Conservation (phyloP, 805 yeast genomes). For the Ogataea thermomethanolica region DNA sequence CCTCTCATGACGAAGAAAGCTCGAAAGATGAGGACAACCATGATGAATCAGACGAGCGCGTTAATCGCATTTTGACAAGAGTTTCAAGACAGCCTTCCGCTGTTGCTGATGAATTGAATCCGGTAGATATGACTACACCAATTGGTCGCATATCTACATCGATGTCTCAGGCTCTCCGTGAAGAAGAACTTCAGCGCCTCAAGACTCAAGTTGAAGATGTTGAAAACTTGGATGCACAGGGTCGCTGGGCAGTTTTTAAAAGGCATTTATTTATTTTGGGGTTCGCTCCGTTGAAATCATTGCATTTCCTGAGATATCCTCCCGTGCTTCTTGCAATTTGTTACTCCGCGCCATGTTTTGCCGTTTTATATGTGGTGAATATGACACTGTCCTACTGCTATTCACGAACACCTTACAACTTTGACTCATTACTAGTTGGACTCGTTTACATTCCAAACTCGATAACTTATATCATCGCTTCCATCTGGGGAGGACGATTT, state of each 20-base stretch:
- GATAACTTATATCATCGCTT: slow-evolving; percentile 68
- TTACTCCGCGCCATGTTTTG: slow-evolving; percentile 71
- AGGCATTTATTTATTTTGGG: slow-evolving; percentile 43
- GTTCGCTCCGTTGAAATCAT: slow-evolving; percentile 57
- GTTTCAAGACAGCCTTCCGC: slow-evolving; percentile 29
- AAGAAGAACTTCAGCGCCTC: slow-evolving; percentile 20
- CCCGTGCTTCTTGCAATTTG: slow-evolving; percentile 66
- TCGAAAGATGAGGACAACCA: slow-evolving; percentile 2
- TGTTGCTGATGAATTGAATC: slow-evolving; percentile 12
- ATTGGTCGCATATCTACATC: slow-evolving; percentile 31
- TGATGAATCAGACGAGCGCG: slow-evolving; percentile 12
- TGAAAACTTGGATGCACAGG: slow-evolving; percentile 19
- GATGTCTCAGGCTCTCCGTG: slow-evolving; percentile 18
- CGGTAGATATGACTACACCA: slow-evolving; percentile 37
- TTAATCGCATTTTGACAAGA: slow-evolving; percentile 36
- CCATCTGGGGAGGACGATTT: slow-evolving; percentile 80
- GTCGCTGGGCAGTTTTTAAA: slow-evolving; percentile 23
- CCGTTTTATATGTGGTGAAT: slow-evolving; percentile 68
- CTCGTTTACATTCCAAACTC: slow-evolving; percentile 82
- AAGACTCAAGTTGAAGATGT: slow-evolving; percentile 21
- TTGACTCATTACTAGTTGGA: slow-evolving; percentile 63
- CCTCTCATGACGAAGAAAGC: slow-evolving; percentile 17
- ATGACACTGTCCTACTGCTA: slow-evolving; percentile 66
- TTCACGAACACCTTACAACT: slow-evolving; percentile 65
- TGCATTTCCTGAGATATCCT: slow-evolving; percentile 62